Percentiles rank a stretch among this genome's conserved stretches.
phyloP scores from a whole-genome alignment of 305 asterid genomes.

The Stenogyne calaminthoides region DNA sequence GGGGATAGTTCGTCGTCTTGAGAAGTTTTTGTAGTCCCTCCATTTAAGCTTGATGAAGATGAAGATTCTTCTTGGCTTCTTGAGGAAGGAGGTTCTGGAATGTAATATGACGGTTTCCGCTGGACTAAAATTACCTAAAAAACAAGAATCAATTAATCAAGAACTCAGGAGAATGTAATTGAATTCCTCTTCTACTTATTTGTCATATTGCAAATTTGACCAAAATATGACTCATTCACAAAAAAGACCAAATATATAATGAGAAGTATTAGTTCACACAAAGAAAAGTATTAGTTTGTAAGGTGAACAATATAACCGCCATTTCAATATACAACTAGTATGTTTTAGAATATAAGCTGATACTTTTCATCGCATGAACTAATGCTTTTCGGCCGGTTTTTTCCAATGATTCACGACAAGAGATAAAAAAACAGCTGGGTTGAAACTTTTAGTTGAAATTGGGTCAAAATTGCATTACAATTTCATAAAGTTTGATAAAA shows the following conservation, averaged over 20 bases:
- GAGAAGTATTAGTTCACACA: too few relatives aligned
- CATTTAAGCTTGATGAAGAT: constrained; percentile 85
- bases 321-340: too few relatives aligned
- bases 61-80: constrained; percentile 91
- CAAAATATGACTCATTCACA: too few relatives aligned
- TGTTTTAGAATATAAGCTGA: too few relatives aligned
- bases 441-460: too few relatives aligned
- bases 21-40: constrained; percentile 64
- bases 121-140: constrained; percentile 69
- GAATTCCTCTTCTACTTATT: background rate
- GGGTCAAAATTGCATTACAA: background rate
- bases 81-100: constrained; percentile 82
- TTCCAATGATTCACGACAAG: too few relatives aligned
- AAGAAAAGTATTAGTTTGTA: too few relatives aligned
- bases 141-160: background rate
- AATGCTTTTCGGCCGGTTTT: too few relatives aligned
- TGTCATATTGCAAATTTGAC: background rate
- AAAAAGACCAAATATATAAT: too few relatives aligned
- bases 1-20: constrained; percentile 83
- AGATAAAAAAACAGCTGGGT: too few relatives aligned
- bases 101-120: constrained; percentile 58
- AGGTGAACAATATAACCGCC: too few relatives aligned
- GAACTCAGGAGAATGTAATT: background rate
- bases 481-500: background rate
- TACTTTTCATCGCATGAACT: too few relatives aligned